Evolutionary conservation across 2,329 filamentous ascomycete genomes (phyloP).

Genomic region (Apiospora hydei): DNA sequence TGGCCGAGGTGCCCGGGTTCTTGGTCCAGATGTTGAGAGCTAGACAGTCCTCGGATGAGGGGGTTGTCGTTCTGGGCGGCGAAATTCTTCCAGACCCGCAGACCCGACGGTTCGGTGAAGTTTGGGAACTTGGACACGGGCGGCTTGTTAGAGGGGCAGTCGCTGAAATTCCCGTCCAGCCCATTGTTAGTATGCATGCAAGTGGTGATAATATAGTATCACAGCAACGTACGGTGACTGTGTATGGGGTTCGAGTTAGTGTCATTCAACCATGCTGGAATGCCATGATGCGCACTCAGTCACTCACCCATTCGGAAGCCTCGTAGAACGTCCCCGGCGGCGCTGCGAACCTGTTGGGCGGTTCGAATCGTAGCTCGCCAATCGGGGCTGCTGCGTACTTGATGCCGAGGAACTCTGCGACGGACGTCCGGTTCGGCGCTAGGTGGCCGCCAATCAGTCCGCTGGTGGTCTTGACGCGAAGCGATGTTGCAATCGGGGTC

Average conservation of each 20-base stretch:
- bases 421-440: slow-evolving; percentile 16
- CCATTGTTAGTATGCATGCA: background rate
- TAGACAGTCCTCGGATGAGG: slow-evolving; percentile 47
- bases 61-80: slow-evolving; percentile 34
- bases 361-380: slow-evolving; percentile 24
- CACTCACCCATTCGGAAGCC: slow-evolving; percentile 21
- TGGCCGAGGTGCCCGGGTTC: background rate
- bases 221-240: slow-evolving; percentile 11
- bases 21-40: slow-evolving; percentile 49
- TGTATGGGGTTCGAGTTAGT: too few relatives aligned
- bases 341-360: slow-evolving; percentile 2
- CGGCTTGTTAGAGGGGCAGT: slow-evolving; percentile 39
- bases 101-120: slow-evolving; percentile 41
- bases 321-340: background rate
- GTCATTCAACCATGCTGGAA: background rate
- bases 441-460: slow-evolving; percentile 23
- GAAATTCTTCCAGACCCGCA: slow-evolving; percentile 36
- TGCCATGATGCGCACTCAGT: background rate
- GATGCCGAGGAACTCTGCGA: slow-evolving; percentile 27
- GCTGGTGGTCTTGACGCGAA: slow-evolving; percentile 25
- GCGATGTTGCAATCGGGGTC: background rate
- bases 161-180: background rate
- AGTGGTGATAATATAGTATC: too few relatives aligned
- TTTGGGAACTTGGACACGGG: slow-evolving; percentile 35
- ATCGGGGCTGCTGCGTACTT: slow-evolving; percentile 24